Evolutionary conservation across 2,329 filamentous ascomycete species (phyloP), one percentile per base, ranked within the genome.

Genomic region (Alternaria sp.): DNA sequence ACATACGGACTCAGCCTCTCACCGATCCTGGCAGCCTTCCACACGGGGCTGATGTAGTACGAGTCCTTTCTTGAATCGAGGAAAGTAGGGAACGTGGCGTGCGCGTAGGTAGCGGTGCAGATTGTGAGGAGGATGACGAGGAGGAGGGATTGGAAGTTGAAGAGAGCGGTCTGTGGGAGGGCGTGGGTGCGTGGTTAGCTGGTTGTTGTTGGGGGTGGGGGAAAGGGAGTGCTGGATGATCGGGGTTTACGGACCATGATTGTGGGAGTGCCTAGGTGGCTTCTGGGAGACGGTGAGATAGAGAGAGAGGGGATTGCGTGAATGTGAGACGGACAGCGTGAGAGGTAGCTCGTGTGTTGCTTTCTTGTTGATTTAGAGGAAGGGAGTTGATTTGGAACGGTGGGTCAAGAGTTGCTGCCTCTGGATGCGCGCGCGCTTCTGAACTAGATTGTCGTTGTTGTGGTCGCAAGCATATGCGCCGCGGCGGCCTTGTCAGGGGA

Each of bases 101-200:
- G 95, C 57, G 93, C 87, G 81, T 99, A 98, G 64, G 95, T 89
- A 80, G 92, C 94, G 58, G 95, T 97, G 86, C 95, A 99, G 76
- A 98, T 96, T 70, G 96, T 88, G 70, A 99, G 90, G 52, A 99
- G 89, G 73, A 99, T 89, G 69, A 97, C 94, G 72, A 98, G 88
- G 71, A 99, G 88, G 70, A 98, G 91, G 60, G 93, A 96, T 81
- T 97, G 93, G 84, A 99, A 98, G 83, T 98, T 98, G 89, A 99
- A 97, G 75, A 99, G 90, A 56, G 95, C 95, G 61, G 95, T 91
- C 95, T 97, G 14, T 97, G 14, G 14, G 74, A 51, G 26, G 3
- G n/a, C 24, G 24, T 7, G 24, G 6, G 24, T 26, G 24, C 0
- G 51, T 38, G 57, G 51, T 51, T 36, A 34, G 52, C 22, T 24